Evolutionary conservation across 495 filamentous ascomycete species (phyloP), one percentile per base, ranked within the genome.

Genomic region (Aspergillus olivimuriae): DNA sequence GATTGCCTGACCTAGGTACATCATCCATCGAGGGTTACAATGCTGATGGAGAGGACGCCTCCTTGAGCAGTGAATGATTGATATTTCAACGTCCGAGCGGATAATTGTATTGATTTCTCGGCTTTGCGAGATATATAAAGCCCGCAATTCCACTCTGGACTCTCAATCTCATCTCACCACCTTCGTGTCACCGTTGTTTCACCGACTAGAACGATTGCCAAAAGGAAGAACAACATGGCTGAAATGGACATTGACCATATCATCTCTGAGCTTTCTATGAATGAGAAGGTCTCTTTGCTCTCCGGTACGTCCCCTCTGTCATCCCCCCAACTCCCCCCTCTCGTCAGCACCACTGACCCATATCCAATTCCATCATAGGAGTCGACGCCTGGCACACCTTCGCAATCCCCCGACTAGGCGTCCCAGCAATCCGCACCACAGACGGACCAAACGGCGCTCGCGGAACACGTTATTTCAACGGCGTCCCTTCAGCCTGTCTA

Each of bases 371-470:
- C 11, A 11, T 11, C 11, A 24, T 28, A 63, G 83, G 79, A 16
- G 75, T 72, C 24, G 82, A 86, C 57, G 81, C 83, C 54, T 87
- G 84, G 84, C 76, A 84, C 34, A 86, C 82, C 2, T 75, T 73
- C 41, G 57, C 78, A 1, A 78, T 89, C 36, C 74, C 76, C 2
- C 66, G 74, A 31, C 77, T 83, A 41, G 69, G 68, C 7, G 79
- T 88, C 39, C 83, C 84, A 4, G 69, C 80, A 8, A 58, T 85
- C 10, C 75, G 78, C 17, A 61, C 78, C n/a, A 77, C 79, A 7
- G 82, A 86, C 46, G 83, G 82, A 2, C 83, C 83, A 14, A 84
- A 84, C 51, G 83, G 82, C 14, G 74, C 79, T 10, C 75, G 81
- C 17, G 82, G 82, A 4, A 79, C 78, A 9, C 64, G 68, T 22